Percentiles rank a stretch among this genome's conserved stretches.
Evolutionary conservation across 805 yeast genomes (phyloP).

Genomic region (Ogataea haglerorum): DNA sequence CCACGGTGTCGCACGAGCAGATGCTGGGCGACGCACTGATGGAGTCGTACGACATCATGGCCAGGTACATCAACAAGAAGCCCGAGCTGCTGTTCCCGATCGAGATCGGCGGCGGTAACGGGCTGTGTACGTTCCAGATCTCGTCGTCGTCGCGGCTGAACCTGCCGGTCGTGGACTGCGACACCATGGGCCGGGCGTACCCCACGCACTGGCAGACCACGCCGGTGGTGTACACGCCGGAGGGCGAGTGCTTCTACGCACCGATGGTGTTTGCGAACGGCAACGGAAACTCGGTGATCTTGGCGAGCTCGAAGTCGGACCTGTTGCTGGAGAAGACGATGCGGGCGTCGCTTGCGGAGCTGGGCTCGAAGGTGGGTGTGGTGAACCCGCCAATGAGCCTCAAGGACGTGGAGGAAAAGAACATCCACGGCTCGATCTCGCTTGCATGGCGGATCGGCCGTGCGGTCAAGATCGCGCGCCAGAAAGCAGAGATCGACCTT

Average conservation of each 20-base stretch:
- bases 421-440: constrained; percentile 34
- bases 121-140: constrained; percentile 31
- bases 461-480: constrained; percentile 39
- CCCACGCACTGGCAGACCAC: constrained; percentile 42
- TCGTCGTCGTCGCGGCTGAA: constrained; percentile 21
- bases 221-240: constrained; percentile 32
- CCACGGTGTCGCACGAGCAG: constrained; percentile 45
- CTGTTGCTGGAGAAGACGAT: constrained; percentile 35
- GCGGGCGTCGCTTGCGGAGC: constrained; percentile 41
- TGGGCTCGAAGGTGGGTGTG: constrained; percentile 39
- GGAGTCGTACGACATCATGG: constrained; percentile 30
- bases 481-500: constrained; percentile 34
- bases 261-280: constrained; percentile 35
- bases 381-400: constrained; percentile 29
- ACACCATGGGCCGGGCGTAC: constrained; percentile 48
- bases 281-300: constrained; percentile 38
- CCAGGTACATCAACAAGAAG: constrained; percentile 25
- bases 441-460: constrained; percentile 48
- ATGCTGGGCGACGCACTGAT: constrained; percentile 38
- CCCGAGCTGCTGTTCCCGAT: constrained; percentile 37
- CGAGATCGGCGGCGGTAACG: constrained; percentile 47
- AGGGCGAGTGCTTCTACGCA: constrained; percentile 14
- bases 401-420: constrained; percentile 14
- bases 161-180: constrained; percentile 37
- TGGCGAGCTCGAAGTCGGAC: constrained; percentile 34